Evolutionary conservation across 345 rosid genomes (phyloP).

Genomic region (Syzygium aromaticum): DNA sequence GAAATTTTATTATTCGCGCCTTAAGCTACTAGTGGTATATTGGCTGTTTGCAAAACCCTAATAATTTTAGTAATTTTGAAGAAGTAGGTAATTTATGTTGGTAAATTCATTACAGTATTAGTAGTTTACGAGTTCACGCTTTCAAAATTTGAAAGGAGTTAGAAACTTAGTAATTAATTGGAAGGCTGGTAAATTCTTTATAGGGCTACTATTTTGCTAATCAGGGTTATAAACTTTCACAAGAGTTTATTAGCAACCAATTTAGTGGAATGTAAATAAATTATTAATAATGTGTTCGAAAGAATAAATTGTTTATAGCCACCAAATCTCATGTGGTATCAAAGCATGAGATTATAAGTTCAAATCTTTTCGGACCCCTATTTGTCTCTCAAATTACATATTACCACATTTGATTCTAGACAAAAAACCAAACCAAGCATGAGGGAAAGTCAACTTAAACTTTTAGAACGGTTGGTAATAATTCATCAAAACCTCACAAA

Average conservation of each 20-base stretch:
- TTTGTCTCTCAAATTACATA: no score
- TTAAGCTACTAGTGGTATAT: not conserved
- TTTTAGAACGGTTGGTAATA: no score
- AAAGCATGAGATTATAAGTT: no score
- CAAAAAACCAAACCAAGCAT: no score
- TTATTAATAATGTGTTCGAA: not conserved
- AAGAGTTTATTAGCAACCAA: not conserved
- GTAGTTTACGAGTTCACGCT: not conserved
- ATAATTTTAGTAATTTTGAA: not conserved
- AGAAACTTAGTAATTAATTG: not conserved
- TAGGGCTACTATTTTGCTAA: not conserved
- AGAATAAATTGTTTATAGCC: no score
- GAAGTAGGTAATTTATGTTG: not conserved
- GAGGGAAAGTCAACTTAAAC: no score
- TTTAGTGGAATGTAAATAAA: not conserved
- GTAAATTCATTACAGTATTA: not conserved
- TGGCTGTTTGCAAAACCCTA: not conserved
- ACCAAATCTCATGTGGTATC: no score
- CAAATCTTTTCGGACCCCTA: no score
- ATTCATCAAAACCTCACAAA: no score
- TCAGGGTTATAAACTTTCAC: not conserved
- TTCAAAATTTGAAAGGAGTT: not conserved
- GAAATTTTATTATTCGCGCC: no score
- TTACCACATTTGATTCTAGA: no score
- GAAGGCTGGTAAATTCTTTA: not conserved